Conservation (phyloP, 2,329 filamentous ascomycete genomes). For the Pseudogymnoascus sp. region DNA sequence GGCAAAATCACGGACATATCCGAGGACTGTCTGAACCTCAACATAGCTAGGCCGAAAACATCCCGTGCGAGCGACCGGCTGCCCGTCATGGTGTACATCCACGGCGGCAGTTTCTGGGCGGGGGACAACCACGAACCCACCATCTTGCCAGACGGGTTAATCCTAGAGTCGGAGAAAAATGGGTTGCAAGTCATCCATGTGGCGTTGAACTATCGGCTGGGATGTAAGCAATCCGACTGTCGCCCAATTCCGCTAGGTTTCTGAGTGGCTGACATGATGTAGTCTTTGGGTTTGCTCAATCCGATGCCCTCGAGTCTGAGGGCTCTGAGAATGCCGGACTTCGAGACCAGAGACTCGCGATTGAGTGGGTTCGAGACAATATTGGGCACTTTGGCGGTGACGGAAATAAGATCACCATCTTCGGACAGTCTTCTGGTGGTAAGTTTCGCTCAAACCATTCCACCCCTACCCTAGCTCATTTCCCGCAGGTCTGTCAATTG, state of each 20-base stretch:
- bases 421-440: conserved; percentile 50
- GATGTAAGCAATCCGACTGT: conserved; percentile 12
- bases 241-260: background rate
- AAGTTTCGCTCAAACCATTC: conserved; percentile 36
- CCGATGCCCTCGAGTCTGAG: conserved; percentile 39
- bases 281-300: conserved; percentile 62
- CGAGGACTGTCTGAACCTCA: conserved; percentile 56
- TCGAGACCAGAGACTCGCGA: conserved; percentile 47
- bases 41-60: conserved; percentile 47
- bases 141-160: conserved; percentile 35
- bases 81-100: conserved; percentile 62
- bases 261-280: conserved; percentile 31
- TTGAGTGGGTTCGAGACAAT: conserved; percentile 52
- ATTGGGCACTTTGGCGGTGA: conserved; percentile 52
- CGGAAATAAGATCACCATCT: conserved; percentile 45
- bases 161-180: conserved; percentile 38
- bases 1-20: conserved; percentile 32
- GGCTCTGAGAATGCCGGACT: conserved; percentile 54
- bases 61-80: conserved; percentile 45
- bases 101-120: conserved; percentile 42
- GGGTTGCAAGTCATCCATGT: conserved; percentile 45
- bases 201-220: conserved; percentile 46
- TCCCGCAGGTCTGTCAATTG: conserved; percentile 32
- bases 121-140: background rate
- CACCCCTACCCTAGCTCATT: conserved; percentile 36